phyloP scores from a whole-genome alignment of 2,329 filamentous ascomycete species.

The Aureobasidium sp. region DNA sequence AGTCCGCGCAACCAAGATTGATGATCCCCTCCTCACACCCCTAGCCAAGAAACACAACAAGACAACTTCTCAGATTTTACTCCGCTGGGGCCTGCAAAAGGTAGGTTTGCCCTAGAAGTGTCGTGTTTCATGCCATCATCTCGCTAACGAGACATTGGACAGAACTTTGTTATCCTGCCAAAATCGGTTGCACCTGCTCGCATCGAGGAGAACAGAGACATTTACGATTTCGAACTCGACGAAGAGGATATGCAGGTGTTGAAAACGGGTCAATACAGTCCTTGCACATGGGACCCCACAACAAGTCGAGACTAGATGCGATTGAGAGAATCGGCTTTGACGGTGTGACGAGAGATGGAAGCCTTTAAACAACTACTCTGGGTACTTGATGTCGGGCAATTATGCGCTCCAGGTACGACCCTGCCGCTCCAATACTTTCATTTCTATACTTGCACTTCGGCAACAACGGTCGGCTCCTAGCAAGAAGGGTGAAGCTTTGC shows the following conservation, averaged over 20 bases:
- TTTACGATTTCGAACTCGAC: constrained; percentile 53
- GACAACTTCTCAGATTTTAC: constrained; percentile 48
- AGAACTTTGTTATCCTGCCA: constrained; percentile 54
- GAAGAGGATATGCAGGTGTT: constrained; percentile 50
- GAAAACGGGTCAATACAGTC: constrained; percentile 46
- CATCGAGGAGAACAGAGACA: constrained; percentile 51
- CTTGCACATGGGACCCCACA: constrained; percentile 52
- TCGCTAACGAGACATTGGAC: neutral
- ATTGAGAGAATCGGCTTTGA: too few relatives aligned
- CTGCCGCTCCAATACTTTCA: neutral
- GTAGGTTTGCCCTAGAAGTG: constrained; percentile 21
- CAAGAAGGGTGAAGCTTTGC: neutral
- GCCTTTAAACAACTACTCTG: too few relatives aligned
- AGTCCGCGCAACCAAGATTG: constrained; percentile 36
- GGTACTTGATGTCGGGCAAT: neutral
- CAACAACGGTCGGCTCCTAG: neutral
- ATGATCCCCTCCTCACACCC: constrained; percentile 44
- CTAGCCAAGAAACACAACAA: constrained; percentile 50
- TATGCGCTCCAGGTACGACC: neutral
- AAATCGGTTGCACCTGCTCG: constrained; percentile 52
- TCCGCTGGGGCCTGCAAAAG: constrained; percentile 55
- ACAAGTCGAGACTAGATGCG: constrained; percentile 28
- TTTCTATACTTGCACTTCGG: neutral
- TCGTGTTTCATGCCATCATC: neutral
- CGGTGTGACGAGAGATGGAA: too few relatives aligned